phyloP scores from a whole-genome alignment of 2,329 filamentous ascomycete genomes.

The Knufia fluminis region DNA sequence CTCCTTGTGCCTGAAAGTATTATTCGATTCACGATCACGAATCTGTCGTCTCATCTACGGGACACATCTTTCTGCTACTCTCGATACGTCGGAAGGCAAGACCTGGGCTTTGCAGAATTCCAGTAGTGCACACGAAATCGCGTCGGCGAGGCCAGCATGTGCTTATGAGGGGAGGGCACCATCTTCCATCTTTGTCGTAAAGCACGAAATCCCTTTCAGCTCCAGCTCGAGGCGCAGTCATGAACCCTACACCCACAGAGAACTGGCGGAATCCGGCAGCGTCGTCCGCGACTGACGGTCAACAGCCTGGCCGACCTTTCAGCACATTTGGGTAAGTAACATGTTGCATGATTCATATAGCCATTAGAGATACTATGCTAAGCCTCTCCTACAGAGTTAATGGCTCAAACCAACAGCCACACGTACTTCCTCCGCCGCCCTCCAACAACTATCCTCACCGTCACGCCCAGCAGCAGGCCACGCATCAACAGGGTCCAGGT shows the following conservation, averaged over 20 bases:
- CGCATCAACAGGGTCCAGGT: conserved; percentile 27
- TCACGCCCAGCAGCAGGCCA: conserved; percentile 23
- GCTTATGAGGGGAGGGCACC: conserved; percentile 4
- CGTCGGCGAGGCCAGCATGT: background rate
- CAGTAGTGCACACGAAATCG: background rate
- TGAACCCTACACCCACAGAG: conserved; percentile 20
- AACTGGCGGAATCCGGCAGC: conserved; percentile 34
- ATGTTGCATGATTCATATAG: background rate
- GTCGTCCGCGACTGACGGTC: conserved; percentile 24
- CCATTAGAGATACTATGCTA: background rate
- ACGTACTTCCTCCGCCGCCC: conserved; percentile 23
- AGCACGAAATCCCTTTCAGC: background rate
- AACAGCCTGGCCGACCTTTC: conserved; percentile 28
- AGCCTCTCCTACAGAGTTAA: conserved; percentile 10
- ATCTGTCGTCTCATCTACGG: no score
- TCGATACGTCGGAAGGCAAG: background rate
- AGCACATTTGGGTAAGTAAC: conserved; percentile 36
- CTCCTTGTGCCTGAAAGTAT: no score
- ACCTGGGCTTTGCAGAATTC: background rate
- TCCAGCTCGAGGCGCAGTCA: conserved; percentile 5
- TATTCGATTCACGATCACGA: no score
- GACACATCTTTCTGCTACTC: background rate
- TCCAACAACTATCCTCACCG: conserved; percentile 14
- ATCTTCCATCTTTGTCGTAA: conserved; percentile 2
- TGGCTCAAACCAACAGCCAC: conserved; percentile 32